Evolutionary conservation across 2,329 filamentous ascomycete species (phyloP).

Genomic region (Colletotrichum sp.): DNA sequence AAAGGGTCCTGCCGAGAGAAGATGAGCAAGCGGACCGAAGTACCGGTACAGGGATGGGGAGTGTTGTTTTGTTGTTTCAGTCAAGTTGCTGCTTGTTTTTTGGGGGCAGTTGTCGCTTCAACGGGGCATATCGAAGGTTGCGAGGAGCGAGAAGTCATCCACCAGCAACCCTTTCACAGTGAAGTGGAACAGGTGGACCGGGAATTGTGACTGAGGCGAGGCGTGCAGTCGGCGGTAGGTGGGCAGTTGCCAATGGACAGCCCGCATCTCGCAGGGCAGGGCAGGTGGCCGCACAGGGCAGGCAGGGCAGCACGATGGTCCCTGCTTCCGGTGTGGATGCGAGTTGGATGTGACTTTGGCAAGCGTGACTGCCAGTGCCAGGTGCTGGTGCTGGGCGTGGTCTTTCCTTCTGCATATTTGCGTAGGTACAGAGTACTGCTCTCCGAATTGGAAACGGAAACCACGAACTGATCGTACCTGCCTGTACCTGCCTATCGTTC

Average conservation of each 20-base stretch:
- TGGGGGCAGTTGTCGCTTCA: background rate
- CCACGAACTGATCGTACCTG: background rate
- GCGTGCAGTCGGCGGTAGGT: background rate
- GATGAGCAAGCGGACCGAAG: background rate
- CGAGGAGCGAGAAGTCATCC: background rate
- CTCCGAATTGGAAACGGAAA: background rate
- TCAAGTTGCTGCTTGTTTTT: background rate
- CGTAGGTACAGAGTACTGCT: background rate
- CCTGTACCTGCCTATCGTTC: background rate
- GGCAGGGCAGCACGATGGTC: background rate
- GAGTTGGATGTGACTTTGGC: background rate
- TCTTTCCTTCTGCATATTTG: background rate
- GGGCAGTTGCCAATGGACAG: background rate
- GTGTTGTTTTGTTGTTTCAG: constrained; percentile 2
- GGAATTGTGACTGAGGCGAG: background rate
- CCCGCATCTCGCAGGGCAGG: background rate
- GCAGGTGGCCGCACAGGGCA: background rate
- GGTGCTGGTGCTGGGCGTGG: background rate
- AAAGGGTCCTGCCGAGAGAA: background rate
- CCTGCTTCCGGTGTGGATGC: constrained; percentile 1
- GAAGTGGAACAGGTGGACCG: background rate
- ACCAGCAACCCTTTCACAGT: background rate
- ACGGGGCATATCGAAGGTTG: background rate
- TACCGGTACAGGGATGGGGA: constrained; percentile 4
- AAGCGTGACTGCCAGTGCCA: background rate